Conservation (phyloP, 441 rosid genomes). For the Gossypium davidsonii region DNA sequence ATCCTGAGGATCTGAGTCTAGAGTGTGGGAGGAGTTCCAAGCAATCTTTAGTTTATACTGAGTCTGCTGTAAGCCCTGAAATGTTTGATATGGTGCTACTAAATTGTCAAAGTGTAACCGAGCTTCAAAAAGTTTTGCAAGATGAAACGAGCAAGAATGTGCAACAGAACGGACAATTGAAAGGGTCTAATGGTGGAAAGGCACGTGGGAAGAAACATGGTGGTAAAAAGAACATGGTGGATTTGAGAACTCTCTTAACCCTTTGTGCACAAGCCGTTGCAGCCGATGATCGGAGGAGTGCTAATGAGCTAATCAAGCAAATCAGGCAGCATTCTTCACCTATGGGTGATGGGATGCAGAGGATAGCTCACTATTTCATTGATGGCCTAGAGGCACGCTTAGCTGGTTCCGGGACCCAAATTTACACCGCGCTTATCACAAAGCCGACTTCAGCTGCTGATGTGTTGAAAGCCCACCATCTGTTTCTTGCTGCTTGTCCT, state of each 20-base stretch:
- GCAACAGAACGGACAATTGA: constrained; percentile 22
- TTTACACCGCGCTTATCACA: constrained; percentile 26
- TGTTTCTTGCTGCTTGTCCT: constrained; percentile 40
- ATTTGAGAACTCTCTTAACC: constrained; percentile 39
- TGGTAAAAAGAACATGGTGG: constrained; percentile 31
- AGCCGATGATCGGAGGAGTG: constrained; percentile 30
- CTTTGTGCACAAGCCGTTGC: constrained; percentile 49
- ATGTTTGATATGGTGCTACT: constrained; percentile 54
- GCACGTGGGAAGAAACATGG: constrained; percentile 32
- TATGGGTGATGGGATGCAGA: constrained; percentile 46
- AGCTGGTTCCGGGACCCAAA: constrained; percentile 38
- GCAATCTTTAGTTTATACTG: constrained; percentile 31
- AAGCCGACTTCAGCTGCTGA: constrained; percentile 34
- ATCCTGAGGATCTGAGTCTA: constrained; percentile 15
- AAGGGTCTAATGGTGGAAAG: constrained; percentile 24
- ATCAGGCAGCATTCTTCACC: constrained; percentile 42
- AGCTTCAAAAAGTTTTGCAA: constrained; percentile 43
- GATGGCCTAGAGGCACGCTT: constrained; percentile 43
- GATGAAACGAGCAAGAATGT: constrained; percentile 23
- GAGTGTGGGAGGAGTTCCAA: constrained; percentile 31
- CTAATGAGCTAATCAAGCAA: constrained; percentile 32
- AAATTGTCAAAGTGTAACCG: constrained; percentile 33
- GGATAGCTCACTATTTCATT: constrained; percentile 38
- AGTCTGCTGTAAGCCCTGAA: constrained; percentile 33
- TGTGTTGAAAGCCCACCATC: constrained; percentile 42